phyloP scores from a whole-genome alignment of 2,329 filamentous ascomycete genomes.

The Cryphonectria nitschkei region DNA sequence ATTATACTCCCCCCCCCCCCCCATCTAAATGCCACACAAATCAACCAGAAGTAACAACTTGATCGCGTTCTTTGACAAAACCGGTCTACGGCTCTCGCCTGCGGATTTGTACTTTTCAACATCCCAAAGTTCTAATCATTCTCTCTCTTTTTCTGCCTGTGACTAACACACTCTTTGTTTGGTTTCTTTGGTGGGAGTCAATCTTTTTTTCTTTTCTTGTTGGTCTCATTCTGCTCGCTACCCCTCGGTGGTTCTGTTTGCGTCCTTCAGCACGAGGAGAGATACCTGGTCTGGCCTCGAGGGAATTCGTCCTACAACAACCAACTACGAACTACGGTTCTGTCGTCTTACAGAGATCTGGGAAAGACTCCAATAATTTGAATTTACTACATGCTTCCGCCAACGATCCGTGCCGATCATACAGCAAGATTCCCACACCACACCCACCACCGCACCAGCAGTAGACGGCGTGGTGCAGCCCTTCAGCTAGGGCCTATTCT shows the following conservation, averaged over 20 bases:
- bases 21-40: neutral
- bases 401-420: neutral
- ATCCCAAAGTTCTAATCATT: neutral
- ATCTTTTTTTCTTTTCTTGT: neutral
- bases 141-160: neutral
- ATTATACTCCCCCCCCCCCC: constrained; percentile 6
- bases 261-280: neutral
- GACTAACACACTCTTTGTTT: neutral
- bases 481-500: neutral
- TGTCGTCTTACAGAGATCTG: neutral
- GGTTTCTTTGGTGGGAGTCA: neutral
- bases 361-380: neutral
- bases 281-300: neutral
- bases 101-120: neutral
- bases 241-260: neutral
- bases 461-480: neutral
- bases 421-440: neutral
- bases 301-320: neutral
- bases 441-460: neutral
- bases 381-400: neutral
- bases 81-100: neutral
- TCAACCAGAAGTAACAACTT: neutral
- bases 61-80: neutral
- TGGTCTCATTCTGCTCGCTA: neutral
- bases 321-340: neutral